These are phyloP conservation scores for Aspergillus bombycis DNA, from an alignment of 2,329 filamentous ascomycete genomes.

Conservation along the genomic window DNA sequence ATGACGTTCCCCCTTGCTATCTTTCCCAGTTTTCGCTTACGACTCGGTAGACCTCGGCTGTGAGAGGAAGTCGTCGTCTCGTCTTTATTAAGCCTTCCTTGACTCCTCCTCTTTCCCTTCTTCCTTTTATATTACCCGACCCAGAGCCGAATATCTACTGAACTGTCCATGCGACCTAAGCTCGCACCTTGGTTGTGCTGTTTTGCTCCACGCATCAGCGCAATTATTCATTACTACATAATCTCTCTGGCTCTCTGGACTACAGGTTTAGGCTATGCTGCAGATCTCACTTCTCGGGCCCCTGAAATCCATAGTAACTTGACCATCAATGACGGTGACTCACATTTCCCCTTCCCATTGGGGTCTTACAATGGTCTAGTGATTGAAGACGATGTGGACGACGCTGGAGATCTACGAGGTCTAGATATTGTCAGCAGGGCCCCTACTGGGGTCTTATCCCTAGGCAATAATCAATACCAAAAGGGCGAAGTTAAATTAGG, in stretches of 20 bases:
- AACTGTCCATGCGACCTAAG: conserved; percentile 47
- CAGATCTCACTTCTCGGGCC: conserved; percentile 52
- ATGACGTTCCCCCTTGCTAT: not conserved
- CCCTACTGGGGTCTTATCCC: conserved; percentile 50
- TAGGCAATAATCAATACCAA: conserved; percentile 68
- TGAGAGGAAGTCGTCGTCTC: conserved; percentile 10
- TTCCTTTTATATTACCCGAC: not conserved
- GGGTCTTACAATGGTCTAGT: conserved; percentile 35
- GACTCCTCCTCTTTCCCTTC: not conserved
- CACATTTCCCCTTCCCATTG: conserved; percentile 29
- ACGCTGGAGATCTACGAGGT: conserved; percentile 35
- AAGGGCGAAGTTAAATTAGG: conserved; percentile 66
- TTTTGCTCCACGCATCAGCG: conserved; percentile 67
- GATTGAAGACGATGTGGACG: conserved; percentile 33
- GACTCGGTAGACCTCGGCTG: conserved; percentile 17
- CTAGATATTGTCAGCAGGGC: conserved; percentile 61
- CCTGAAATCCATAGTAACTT: conserved; percentile 53
- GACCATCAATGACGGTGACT: conserved; percentile 41
- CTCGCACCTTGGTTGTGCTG: conserved; percentile 72
- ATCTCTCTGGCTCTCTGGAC: conserved; percentile 65
- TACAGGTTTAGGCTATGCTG: conserved; percentile 67
- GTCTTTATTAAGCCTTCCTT: not conserved
- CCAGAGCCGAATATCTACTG: not conserved
- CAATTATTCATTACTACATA: conserved; percentile 61
- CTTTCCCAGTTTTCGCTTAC: conserved; percentile 4